Evolutionary conservation across 495 filamentous ascomycete genomes (phyloP).

Genomic region (Mytilinidion resinicola): DNA sequence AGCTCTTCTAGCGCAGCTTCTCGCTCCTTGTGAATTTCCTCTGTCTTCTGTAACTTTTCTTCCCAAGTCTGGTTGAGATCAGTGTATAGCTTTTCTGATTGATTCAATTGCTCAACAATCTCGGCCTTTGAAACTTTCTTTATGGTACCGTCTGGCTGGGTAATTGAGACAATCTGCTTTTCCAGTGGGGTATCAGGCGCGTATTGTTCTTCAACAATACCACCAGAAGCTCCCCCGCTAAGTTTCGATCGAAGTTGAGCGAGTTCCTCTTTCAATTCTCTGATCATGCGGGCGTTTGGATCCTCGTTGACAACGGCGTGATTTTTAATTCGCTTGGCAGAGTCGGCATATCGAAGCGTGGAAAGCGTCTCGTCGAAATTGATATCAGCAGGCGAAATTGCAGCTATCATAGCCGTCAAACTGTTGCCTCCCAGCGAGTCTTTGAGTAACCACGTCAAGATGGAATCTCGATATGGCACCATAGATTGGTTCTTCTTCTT

Average conservation of each 20-base stretch:
- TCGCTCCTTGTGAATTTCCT: slow-evolving; percentile 94
- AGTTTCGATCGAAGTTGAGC: slow-evolving; percentile 82
- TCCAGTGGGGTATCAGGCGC: slow-evolving; percentile 87
- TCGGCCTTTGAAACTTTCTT: slow-evolving; percentile 98
- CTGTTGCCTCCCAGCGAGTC: slow-evolving; percentile 98
- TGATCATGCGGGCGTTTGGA: slow-evolving; percentile 97
- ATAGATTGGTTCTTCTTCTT: slow-evolving; percentile 78
- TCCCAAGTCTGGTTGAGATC: slow-evolving; percentile 99
- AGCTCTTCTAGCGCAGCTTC: slow-evolving; percentile 93
- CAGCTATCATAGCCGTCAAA: slow-evolving; percentile 99
- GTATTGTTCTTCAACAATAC: slow-evolving; percentile 68
- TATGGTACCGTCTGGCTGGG: slow-evolving; percentile 72
- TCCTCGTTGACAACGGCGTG: slow-evolving; percentile 99
- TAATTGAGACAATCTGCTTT: slow-evolving; percentile 93
- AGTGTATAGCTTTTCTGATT: slow-evolving; percentile 91
- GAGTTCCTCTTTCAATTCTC: slow-evolving; percentile 94
- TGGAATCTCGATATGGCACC: slow-evolving; percentile 95
- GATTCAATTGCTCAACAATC: slow-evolving; percentile 91
- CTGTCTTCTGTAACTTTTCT: slow-evolving; percentile 88
- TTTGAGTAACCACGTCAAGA: slow-evolving; percentile 94
- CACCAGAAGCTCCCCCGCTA: slow-evolving; percentile 48
- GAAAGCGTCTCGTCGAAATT: slow-evolving; percentile 98
- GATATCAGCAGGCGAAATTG: slow-evolving; percentile 97
- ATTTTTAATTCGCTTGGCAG: slow-evolving; percentile 98
- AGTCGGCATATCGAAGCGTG: slow-evolving; percentile 94